A percentile compares a stretch with the other conserved stretches of the same genome.
Conservation (phyloP, 768 basidiomycete species). For the Termitomyces sp. region DNA sequence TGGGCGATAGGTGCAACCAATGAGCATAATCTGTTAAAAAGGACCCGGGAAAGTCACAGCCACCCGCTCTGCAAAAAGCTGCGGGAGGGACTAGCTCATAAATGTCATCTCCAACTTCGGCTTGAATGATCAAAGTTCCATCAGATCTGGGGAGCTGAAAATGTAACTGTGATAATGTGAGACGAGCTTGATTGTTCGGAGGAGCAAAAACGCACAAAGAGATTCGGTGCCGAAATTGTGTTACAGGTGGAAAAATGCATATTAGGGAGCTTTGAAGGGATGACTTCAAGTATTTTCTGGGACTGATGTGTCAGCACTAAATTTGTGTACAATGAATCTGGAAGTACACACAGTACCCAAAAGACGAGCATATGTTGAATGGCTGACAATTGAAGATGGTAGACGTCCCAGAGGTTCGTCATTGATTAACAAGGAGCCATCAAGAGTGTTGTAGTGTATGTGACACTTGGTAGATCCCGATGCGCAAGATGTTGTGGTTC, state of each 20-base stretch:
- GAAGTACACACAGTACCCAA: neutral
- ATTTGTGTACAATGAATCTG: neutral
- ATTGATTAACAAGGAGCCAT: neutral
- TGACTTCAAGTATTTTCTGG: neutral
- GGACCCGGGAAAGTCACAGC: slow-evolving; percentile 21
- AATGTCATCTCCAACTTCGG: slow-evolving; percentile 4
- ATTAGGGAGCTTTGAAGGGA: neutral
- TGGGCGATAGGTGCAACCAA: slow-evolving; percentile 23
- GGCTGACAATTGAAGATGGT: neutral
- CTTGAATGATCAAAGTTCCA: slow-evolving; percentile 24
- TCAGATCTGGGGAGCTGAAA: slow-evolving; percentile 17
- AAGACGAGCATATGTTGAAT: neutral
- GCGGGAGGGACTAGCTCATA: slow-evolving; percentile 29
- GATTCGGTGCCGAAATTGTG: neutral
- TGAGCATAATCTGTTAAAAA: slow-evolving; percentile 24
- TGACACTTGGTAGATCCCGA: neutral
- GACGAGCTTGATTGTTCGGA: neutral
- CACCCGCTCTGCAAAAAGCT: slow-evolving; percentile 5
- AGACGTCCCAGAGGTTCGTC: neutral
- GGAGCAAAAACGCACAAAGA: neutral
- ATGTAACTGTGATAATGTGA: slow-evolving; percentile 18
- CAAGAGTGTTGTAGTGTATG: neutral
- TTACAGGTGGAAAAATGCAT: neutral
- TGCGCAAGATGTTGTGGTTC: neutral
- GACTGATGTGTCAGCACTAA: neutral